Percentiles rank a stretch among this genome's conserved stretches.
phyloP scores from a whole-genome alignment of 2,329 filamentous ascomycete species.

The Pseudogymnoascus sp. region DNA sequence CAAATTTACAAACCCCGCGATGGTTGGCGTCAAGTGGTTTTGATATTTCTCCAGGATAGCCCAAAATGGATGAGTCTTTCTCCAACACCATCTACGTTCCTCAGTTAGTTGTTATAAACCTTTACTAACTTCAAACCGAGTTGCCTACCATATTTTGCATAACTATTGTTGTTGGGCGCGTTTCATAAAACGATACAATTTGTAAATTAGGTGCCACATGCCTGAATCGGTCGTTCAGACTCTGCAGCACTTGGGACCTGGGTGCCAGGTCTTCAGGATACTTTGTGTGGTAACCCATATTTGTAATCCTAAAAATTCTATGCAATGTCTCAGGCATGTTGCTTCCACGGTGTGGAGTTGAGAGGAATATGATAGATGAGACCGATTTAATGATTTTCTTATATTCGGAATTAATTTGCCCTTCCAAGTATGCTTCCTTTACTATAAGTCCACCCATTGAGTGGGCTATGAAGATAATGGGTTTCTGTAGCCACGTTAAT shows the following conservation, averaged over 20 bases:
- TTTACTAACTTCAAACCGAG: no score
- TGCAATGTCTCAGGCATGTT: conserved; percentile 25
- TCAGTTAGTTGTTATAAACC: background rate
- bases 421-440: conserved; percentile 14
- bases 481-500: conserved; percentile 7
- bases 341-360: conserved; percentile 33
- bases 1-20: conserved; percentile 27
- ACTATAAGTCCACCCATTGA: conserved; percentile 36
- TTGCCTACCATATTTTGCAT: background rate
- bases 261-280: background rate
- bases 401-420: background rate
- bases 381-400: conserved; percentile 23
- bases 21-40: conserved; percentile 25
- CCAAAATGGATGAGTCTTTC: conserved; percentile 21
- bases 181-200: background rate
- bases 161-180: background rate
- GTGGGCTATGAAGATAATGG: conserved; percentile 37
- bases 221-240: background rate
- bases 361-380: conserved; percentile 31
- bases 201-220: background rate
- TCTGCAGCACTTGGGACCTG: background rate
- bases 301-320: background rate
- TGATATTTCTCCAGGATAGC: conserved; percentile 22
- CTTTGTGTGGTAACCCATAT: background rate
- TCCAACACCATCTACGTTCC: conserved; percentile 20